Evolutionary conservation across 2,329 filamentous ascomycete genomes (phyloP).

Genomic region (Diplodia seriata): DNA sequence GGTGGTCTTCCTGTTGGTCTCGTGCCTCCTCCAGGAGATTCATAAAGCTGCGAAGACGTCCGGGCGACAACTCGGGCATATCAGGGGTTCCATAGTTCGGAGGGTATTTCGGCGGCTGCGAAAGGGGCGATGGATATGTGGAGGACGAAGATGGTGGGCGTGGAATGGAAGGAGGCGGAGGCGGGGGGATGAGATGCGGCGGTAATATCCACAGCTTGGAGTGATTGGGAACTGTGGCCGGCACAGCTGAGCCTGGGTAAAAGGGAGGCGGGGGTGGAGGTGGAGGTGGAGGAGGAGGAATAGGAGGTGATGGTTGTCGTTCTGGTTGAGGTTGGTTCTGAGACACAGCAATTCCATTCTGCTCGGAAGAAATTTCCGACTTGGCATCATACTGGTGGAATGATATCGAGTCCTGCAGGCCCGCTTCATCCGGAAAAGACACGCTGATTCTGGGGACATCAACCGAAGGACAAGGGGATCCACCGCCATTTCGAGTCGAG

Average conservation of each 20-base stretch:
- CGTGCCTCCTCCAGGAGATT: background rate
- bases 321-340: background rate
- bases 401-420: background rate
- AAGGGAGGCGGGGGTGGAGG: background rate
- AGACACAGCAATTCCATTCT: too few species aligned
- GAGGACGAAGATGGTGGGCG: background rate
- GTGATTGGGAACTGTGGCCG: background rate
- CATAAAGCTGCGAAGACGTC: background rate
- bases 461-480: background rate
- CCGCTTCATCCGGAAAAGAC: background rate
- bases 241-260: background rate
- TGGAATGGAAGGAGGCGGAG: background rate
- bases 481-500: background rate
- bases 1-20: background rate
- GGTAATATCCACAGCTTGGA: background rate
- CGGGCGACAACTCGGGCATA: too few species aligned
- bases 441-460: background rate
- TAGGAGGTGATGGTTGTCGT: background rate
- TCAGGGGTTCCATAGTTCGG: background rate
- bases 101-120: background rate
- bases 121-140: background rate
- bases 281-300: too few species aligned
- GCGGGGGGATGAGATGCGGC: background rate
- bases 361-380: too few species aligned
- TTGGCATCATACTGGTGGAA: too few species aligned